Evolutionary conservation across 305 asterid genomes (phyloP), one percentile per base, ranked within the genome.

Genomic region (Fraxinus xanthoxyloides): DNA sequence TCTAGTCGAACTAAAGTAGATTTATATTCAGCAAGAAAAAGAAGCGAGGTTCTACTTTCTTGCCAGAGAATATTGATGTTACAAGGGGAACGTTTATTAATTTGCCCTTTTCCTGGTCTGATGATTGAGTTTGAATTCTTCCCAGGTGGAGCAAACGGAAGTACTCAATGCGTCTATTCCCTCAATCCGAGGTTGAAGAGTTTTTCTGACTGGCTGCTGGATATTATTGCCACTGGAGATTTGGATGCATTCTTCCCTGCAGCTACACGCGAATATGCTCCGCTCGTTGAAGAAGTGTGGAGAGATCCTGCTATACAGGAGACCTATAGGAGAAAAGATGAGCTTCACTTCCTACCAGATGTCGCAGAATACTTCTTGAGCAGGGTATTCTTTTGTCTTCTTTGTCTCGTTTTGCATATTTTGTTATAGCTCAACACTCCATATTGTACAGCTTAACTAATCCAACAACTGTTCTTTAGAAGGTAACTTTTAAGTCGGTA

Each of bases 191-290:
- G 92, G 92, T 78, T 95, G 90, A 95, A 92, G 91, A 92, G 91
- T 89, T 95, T 95, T 84, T 95, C 99, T 0, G 94, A 95, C 76
- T 95, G 99, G 99, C 97, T 95, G 40, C 92, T 95, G 10, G 99
- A 94, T 85, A 95, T 95, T 85, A 93, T 95, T 85, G 98, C 99
- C 65, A 95, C 97, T 0, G 99, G 99, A 78, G 99, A 95, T 89
- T 87, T 95, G 90, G 99, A 95, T 86, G 94, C 97, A 24, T 95
- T 95, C 81, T 95, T 94, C 84, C 99, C 99, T 19, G 99, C 99
- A 12, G 99, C 98, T 40, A 94, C 99, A 0, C 97, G 99, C 43
- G 99, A 95, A 86, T 95, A 94, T 85, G 99, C 99, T 82, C 99
- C 99, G 0, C 86, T 95, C 15, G 99, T 95, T 54, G 99, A 95